Evolutionary conservation across 1,284 basidiomycete species (phyloP), one percentile per base, ranked within the genome.

Genomic region (Porogramme epimiltina): DNA sequence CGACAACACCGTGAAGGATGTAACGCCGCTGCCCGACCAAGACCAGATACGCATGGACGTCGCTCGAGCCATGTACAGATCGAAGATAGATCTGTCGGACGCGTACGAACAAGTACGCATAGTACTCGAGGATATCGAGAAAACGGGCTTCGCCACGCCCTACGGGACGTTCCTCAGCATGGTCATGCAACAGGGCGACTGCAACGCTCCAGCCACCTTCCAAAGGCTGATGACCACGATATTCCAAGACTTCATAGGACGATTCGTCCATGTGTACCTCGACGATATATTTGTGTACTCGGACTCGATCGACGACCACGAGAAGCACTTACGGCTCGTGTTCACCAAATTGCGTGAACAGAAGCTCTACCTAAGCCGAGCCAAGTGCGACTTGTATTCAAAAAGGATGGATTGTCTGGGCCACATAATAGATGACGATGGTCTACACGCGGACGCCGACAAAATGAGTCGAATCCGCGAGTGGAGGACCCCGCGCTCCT

Each of bases 281-380:
- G 69, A 74, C 45, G 67, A 74, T 38, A 66, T 73, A 5, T 64
- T 71, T n/a, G 54, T 73, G 2, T 72, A 56, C 49, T 67, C 65
- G 1, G 47, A 62, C 15, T 56, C 56, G 0, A 49, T 64, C 13
- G 31, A 65, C 18, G 67, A 72, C 1, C 69, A 74, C 39, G 51
- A 66, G 37, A 26, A 56, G 2, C 65, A 72, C 31, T 52, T 73
- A 2, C 9, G 44, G 3, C 45, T 62, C 0, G 58, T 72, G 3
- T 64, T 73, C 25, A 22, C 52, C 0, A 42, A 47, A 1, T 58
- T 71, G 0, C 43, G 58, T 0, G 54, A 63, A 16, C 49, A 51
- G 1, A 9, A 60, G 10, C 60, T 72, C 8, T 70, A 58, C 51
- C 46, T 70, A 1, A 60, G 58, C 13, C n/a, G 23, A 15, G 40